Evolutionary conservation across 176 grass and related monocot species (phyloP).

Genomic region (Zoysia pacifica): DNA sequence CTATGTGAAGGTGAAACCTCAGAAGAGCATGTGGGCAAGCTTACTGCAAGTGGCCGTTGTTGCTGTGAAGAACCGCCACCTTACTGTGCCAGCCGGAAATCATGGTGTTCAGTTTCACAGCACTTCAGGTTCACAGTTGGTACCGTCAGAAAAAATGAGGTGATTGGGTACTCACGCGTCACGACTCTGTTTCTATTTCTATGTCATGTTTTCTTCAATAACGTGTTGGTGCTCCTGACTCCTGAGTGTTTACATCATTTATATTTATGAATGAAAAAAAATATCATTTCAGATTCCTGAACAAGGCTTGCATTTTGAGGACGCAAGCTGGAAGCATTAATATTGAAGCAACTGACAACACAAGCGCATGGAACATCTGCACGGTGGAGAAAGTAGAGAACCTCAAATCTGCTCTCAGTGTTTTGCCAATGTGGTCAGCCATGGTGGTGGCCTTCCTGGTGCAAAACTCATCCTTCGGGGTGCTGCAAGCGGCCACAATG

Average conservation of each 20-base stretch:
- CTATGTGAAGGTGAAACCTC: constrained; percentile 39
- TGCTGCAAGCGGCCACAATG: constrained; percentile 47
- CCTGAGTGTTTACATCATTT: neutral
- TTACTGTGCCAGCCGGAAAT: constrained; percentile 3
- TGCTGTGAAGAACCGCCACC: constrained; percentile 20
- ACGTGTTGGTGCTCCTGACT: neutral
- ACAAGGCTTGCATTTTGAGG: constrained; percentile 47
- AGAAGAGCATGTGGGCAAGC: constrained; percentile 18
- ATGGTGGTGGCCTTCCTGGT: constrained; percentile 38
- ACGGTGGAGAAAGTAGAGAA: constrained; percentile 50
- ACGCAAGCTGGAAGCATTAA: neutral
- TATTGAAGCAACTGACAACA: neutral
- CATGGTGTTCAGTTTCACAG: constrained; percentile 1
- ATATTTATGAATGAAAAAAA: neutral
- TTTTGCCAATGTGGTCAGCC: constrained; percentile 54
- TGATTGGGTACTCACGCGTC: neutral
- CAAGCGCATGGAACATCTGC: neutral
- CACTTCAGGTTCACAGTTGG: neutral
- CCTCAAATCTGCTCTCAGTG: constrained; percentile 44
- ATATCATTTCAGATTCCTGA: constrained; percentile 35
- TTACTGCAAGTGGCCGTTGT: constrained; percentile 24
- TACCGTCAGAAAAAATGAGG: constrained; percentile 40
- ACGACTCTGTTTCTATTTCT: neutral
- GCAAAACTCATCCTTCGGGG: constrained; percentile 37
- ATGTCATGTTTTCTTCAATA: neutral